phyloP scores from a whole-genome alignment of 768 basidiomycete species.

The Trametes sanguinea region DNA sequence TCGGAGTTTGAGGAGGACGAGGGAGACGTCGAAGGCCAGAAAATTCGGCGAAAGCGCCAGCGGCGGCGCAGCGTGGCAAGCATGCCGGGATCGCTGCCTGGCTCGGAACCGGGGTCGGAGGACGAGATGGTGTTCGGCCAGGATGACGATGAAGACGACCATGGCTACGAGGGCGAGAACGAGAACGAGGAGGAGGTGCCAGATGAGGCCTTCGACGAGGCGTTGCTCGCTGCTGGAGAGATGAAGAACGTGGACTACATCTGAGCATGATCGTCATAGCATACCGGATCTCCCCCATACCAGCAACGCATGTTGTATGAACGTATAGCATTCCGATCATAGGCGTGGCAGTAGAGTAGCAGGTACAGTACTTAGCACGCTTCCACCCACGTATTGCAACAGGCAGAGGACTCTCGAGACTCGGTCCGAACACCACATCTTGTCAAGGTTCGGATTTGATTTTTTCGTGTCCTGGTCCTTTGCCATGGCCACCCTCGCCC shows the following conservation, averaged over 20 bases:
- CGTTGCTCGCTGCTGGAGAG: constrained; percentile 77
- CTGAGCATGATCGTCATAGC: constrained; percentile 37
- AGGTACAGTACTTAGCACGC: not conserved
- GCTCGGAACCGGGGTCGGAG: constrained; percentile 41
- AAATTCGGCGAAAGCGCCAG: constrained; percentile 41
- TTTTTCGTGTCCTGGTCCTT: no score
- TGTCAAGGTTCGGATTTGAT: no score
- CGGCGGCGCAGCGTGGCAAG: constrained; percentile 72
- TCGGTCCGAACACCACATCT: no score
- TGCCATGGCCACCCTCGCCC: no score
- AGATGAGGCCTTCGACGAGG: constrained; percentile 74
- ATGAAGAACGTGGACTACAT: constrained; percentile 63
- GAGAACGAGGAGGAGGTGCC: constrained; percentile 64
- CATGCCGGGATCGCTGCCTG: constrained; percentile 80
- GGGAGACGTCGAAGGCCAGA: constrained; percentile 39
- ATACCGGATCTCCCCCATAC: not conserved
- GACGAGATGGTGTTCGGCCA: constrained; percentile 57
- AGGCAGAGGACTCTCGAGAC: no score
- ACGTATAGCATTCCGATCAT: not conserved
- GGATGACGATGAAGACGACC: constrained; percentile 45
- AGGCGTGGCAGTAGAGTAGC: not conserved
- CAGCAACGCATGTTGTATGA: no score
- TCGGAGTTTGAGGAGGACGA: constrained; percentile 45
- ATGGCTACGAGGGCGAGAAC: constrained; percentile 43
- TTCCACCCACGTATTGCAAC: no score